Evolutionary conservation across 352 stramenopile genomes (phyloP).

Genomic region (Phytophthora europaea): DNA sequence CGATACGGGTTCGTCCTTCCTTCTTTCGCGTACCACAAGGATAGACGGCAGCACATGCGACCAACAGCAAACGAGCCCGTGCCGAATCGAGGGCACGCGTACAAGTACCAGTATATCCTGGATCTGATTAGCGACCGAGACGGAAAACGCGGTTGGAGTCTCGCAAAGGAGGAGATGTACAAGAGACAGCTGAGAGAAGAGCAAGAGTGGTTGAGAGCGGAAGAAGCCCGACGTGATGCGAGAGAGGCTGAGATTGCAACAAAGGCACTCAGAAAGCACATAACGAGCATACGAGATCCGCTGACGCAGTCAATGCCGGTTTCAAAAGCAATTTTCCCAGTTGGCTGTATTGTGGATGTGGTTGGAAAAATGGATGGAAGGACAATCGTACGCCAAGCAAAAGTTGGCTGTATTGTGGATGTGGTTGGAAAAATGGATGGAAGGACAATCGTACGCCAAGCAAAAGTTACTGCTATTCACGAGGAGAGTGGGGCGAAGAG

Average conservation of each 20-base stretch:
- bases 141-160: constrained; percentile 67
- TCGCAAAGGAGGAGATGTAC: constrained; percentile 48
- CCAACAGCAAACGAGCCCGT: constrained; percentile 50
- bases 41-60: constrained; percentile 60
- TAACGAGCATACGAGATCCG: constrained; percentile 15
- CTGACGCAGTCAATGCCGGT: constrained; percentile 39
- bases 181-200: constrained; percentile 29
- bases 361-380: constrained; percentile 30
- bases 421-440: constrained; percentile 35
- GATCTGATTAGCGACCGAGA: constrained; percentile 76
- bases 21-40: constrained; percentile 57
- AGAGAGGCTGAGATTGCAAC: constrained; percentile 38
- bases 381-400: constrained; percentile 34
- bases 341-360: constrained; percentile 52
- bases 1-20: constrained; percentile 69
- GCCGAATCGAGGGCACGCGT: constrained; percentile 58
- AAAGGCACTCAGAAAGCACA: constrained; percentile 31
- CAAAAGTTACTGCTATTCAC: too few relatives aligned
- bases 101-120: constrained; percentile 80
- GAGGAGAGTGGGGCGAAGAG: too few relatives aligned
- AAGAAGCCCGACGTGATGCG: constrained; percentile 18
- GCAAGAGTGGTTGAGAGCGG: constrained; percentile 24
- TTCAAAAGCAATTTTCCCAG: constrained; percentile 49
- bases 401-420: constrained; percentile 48
- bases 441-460: constrained; percentile 33